Base-by-base conservation (phyloP, 768 basidiomycete genomes). In the Nidularia pulvinata region DNA sequence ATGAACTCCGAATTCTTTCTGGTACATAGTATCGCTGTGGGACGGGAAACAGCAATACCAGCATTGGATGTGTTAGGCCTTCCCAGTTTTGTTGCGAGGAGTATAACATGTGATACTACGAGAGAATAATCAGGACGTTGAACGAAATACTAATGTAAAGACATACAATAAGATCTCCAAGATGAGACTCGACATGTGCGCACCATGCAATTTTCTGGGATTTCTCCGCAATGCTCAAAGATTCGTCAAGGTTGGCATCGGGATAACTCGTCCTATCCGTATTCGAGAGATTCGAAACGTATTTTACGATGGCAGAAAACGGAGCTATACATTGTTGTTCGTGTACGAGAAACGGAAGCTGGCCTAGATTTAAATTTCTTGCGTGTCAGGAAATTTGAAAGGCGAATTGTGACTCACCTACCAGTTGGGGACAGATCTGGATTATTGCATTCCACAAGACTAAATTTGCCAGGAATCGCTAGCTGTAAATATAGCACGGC, bases 1-100 rank as follows among this genome's bases (percentile, higher is more conserved):
- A 81, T 14, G 75, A 64, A 30, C 78, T 73, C 37, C 89, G 80
- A 33, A 92, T 77, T 14, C 89, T 80, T 5, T 65, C 61, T 0
- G 90, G 86, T 6, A 89, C 81, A 61, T 88, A 93, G 63, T 90
- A 93, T 7, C 83, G 78, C 60, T 89, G 88, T 1, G 89, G 91
- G 2, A 87, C 51, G 11, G 83, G 78, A 51, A 88, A 82, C 58
- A 84, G 65, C 5, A 78, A 76, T 1, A 78, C 81, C 39, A 93
- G 68, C 0, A 76, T 68, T 3, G 79, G 80, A 35, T 78, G 77
- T 9, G 80, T 88, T 52, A 89, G 58, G 7, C 71, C 69, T 53
- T 61, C 68, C 78, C 88, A 93, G 58, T 93, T 93, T 34, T 71
- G 73, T 13, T 79, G 69, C 35, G 80, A 70, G 9, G 86, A 81